Percentiles rank a stretch among this genome's conserved stretches.
Conservation (phyloP, 2,329 filamentous ascomycete species). For the Colletotrichum ledebouriae region DNA sequence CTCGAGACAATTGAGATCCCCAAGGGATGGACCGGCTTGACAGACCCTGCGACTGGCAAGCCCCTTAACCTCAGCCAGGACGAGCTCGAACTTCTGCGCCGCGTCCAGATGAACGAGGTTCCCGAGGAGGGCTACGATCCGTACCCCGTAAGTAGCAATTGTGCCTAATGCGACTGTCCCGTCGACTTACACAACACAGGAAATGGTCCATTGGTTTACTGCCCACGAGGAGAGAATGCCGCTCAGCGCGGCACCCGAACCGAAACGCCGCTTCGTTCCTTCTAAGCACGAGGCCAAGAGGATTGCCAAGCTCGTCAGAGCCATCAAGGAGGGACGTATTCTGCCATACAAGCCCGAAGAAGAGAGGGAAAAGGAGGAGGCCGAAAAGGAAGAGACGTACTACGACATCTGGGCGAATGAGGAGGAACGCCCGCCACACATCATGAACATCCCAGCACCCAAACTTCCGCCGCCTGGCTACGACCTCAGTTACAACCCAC, state of each 20-base stretch:
- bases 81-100: slow-evolving; percentile 88
- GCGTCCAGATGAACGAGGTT: slow-evolving; percentile 89
- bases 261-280: slow-evolving; percentile 93
- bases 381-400: slow-evolving; percentile 77
- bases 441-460: slow-evolving; percentile 95
- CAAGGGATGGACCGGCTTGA: slow-evolving; percentile 96
- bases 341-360: slow-evolving; percentile 86
- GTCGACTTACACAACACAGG: slow-evolving; percentile 57
- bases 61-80: slow-evolving; percentile 88
- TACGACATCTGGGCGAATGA: slow-evolving; percentile 98
- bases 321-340: slow-evolving; percentile 94
- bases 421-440: slow-evolving; percentile 82
- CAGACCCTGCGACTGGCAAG: slow-evolving; percentile 93
- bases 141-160: slow-evolving; percentile 75
- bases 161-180: not conserved
- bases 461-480: slow-evolving; percentile 95
- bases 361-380: slow-evolving; percentile 76
- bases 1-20: slow-evolving; percentile 97
- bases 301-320: slow-evolving; percentile 96
- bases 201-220: slow-evolving; percentile 94
- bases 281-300: slow-evolving; percentile 98
- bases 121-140: slow-evolving; percentile 92
- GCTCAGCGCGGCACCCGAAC: slow-evolving; percentile 92
- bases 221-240: slow-evolving; percentile 94
- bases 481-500: slow-evolving; percentile 96